Conservation (phyloP, 306 rosid genomes). For the Acacia crassicarpa region DNA sequence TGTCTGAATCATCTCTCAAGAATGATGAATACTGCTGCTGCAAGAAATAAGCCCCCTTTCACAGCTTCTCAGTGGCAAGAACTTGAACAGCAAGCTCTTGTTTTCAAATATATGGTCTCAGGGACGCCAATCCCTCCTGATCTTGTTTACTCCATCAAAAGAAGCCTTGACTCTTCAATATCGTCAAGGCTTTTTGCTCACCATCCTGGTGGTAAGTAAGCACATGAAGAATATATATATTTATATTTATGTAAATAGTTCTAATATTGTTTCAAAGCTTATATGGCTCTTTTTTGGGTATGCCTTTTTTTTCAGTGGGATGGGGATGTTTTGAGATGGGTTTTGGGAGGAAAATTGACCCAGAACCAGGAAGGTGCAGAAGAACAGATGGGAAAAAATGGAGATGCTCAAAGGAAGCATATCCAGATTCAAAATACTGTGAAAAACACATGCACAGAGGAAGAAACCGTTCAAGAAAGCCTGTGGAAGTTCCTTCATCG, state of each 20-base stretch:
- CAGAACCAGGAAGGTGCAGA: conserved; percentile 99
- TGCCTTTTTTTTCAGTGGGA: conserved; percentile 57
- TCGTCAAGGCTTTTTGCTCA: conserved; percentile 84
- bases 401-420: conserved; percentile 99
- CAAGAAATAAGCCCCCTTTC: conserved; percentile 73
- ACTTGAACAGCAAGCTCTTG: conserved; percentile 94
- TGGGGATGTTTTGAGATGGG: conserved; percentile 99
- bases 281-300: neutral
- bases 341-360: conserved; percentile 90
- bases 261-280: neutral
- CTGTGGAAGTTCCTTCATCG: conserved; percentile 87
- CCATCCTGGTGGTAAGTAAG: conserved; percentile 59
- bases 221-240: neutral
- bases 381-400: conserved; percentile 99
- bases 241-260: neutral
- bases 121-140: conserved; percentile 89
- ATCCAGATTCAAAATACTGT: conserved; percentile 97
- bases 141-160: conserved; percentile 76
- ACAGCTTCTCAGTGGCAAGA: conserved; percentile 96
- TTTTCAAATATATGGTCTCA: conserved; percentile 89
- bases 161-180: conserved; percentile 75
- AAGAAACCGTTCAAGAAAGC: conserved; percentile 99
- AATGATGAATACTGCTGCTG: conserved; percentile 45
- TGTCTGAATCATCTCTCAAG: conserved; percentile 6
- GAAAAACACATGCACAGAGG: conserved; percentile 99